Evolutionary conservation across 2,329 filamentous ascomycete species (phyloP).

Genomic region (Plectosphaerella cucumerina): DNA sequence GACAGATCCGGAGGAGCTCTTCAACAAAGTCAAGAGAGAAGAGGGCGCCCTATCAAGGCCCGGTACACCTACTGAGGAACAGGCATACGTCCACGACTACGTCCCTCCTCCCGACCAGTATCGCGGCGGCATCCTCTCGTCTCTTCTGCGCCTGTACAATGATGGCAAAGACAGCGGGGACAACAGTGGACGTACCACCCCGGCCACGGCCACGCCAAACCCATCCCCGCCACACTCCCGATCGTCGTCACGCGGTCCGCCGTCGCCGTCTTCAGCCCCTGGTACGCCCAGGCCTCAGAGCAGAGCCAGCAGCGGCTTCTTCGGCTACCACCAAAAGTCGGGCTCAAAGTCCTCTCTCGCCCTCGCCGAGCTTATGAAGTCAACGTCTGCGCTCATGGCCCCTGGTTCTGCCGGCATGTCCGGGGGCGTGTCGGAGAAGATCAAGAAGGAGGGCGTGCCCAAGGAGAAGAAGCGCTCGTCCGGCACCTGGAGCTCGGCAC

Average conservation of each 20-base stretch:
- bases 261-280: slow-evolving; percentile 10
- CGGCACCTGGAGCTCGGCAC: slow-evolving; percentile 9
- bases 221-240: slow-evolving; percentile 36
- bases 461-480: slow-evolving; percentile 26
- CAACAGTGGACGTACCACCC: slow-evolving; percentile 37
- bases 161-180: slow-evolving; percentile 24
- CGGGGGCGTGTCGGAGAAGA: slow-evolving; percentile 38
- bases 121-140: slow-evolving; percentile 68
- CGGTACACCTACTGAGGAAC: slow-evolving; percentile 34
- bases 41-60: slow-evolving; percentile 25
- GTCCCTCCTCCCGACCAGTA: slow-evolving; percentile 65
- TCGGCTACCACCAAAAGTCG: slow-evolving; percentile 36
- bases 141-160: slow-evolving; percentile 67
- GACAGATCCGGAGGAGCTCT: slow-evolving; percentile 18
- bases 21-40: slow-evolving; percentile 17
- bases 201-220: slow-evolving; percentile 34
- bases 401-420: slow-evolving; percentile 40
- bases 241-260: slow-evolving; percentile 22
- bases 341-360: slow-evolving; percentile 39
- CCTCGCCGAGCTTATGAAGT: slow-evolving; percentile 48
- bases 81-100: slow-evolving; percentile 51
- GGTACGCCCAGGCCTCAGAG: slow-evolving; percentile 22
- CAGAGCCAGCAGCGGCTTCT: slow-evolving; percentile 32
- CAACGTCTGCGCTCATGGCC: slow-evolving; percentile 47
- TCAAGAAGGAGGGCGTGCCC: slow-evolving; percentile 31